Evolutionary conservation across 2,329 filamentous ascomycete genomes (phyloP).

Genomic region (Westerdykella aurantiaca): DNA sequence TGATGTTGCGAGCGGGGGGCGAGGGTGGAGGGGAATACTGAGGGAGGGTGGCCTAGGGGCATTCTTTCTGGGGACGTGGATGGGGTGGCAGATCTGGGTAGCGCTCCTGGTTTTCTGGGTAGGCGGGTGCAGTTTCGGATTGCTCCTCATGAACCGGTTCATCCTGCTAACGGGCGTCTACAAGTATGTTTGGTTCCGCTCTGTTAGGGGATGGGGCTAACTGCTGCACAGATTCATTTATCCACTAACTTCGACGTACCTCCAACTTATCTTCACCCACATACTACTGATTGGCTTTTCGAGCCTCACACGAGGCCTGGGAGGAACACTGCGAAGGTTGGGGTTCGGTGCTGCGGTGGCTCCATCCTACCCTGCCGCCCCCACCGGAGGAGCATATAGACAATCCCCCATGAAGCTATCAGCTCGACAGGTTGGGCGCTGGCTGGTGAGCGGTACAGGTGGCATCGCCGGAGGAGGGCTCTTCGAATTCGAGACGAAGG

Average conservation of each 20-base stretch:
- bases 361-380: constrained; percentile 36
- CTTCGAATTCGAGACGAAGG: constrained; percentile 47
- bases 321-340: constrained; percentile 38
- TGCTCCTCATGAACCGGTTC: constrained; percentile 48
- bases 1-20: constrained; percentile 24
- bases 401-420: constrained; percentile 16
- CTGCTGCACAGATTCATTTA: constrained; percentile 44
- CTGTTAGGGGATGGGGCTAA: constrained; percentile 11
- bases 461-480: constrained; percentile 51
- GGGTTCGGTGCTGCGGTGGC: constrained; percentile 43
- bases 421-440: constrained; percentile 21
- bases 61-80: constrained; percentile 44
- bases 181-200: constrained; percentile 23
- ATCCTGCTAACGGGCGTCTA: constrained; percentile 47
- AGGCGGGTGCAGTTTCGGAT: constrained; percentile 43
- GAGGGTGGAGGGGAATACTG: constrained; percentile 29
- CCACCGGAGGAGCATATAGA: constrained; percentile 28
- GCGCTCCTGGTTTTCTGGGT: constrained; percentile 46
- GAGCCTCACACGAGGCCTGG: constrained; percentile 44
- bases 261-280: constrained; percentile 49
- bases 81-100: constrained; percentile 47
- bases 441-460: constrained; percentile 40
- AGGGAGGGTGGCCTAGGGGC: constrained; percentile 43
- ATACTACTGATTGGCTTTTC: constrained; percentile 44
- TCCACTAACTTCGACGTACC: constrained; percentile 46